Percentiles rank a stretch among this genome's conserved stretches.
phyloP scores from a whole-genome alignment of 176 grass and related monocot genomes.

The Triticum aestivum region DNA sequence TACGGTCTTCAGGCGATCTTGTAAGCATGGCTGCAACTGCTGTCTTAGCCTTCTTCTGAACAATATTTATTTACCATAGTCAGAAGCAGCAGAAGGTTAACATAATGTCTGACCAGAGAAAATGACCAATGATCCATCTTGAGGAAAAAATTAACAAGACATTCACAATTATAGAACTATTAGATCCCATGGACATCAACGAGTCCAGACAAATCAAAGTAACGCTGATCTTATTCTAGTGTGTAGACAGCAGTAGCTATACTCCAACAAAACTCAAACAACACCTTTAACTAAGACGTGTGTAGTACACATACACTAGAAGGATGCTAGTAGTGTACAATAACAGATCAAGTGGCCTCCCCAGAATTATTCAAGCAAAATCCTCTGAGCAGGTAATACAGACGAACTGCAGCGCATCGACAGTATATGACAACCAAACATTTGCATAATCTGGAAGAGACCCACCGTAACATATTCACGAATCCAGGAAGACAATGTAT shows the following conservation, averaged over 20 bases:
- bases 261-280: background rate
- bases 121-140: background rate
- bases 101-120: background rate
- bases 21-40: slow-evolving; percentile 90
- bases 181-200: background rate
- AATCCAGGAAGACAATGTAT: background rate
- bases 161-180: background rate
- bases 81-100: slow-evolving; percentile 7
- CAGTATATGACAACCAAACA: background rate
- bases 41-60: slow-evolving; percentile 84
- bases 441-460: background rate
- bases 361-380: background rate
- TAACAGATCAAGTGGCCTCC: background rate
- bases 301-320: background rate
- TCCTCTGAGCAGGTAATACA: background rate
- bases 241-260: background rate
- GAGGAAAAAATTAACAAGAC: background rate
- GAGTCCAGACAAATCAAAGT: background rate
- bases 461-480: background rate
- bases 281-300: background rate
- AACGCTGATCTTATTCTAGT: background rate
- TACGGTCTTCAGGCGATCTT: slow-evolving; percentile 59
- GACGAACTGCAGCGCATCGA: background rate
- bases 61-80: slow-evolving; percentile 4
- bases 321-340: background rate